phyloP scores from a whole-genome alignment of 495 filamentous ascomycete species.

The Friedmanniomyces simplex region DNA sequence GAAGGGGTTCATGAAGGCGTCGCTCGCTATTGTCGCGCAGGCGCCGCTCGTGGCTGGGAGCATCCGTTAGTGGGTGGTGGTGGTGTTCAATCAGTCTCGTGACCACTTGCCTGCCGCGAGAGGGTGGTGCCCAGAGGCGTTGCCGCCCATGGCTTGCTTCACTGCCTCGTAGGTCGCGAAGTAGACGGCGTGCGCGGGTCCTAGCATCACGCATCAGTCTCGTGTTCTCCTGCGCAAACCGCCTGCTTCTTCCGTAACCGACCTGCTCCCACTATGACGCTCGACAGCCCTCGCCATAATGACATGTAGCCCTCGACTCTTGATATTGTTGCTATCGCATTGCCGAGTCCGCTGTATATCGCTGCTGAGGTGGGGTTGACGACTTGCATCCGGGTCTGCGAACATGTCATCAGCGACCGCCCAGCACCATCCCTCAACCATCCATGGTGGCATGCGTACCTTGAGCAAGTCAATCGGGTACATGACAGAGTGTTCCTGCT shows the following conservation, averaged over 20 bases:
- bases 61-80: background rate
- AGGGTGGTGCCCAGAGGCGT: constrained; percentile 81
- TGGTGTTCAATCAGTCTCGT: background rate
- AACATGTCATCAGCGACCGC: constrained; percentile 2
- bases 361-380: constrained; percentile 76
- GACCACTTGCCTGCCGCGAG: constrained; percentile 66
- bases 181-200: constrained; percentile 93
- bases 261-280: constrained; percentile 94
- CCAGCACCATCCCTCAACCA: background rate
- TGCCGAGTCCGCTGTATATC: constrained; percentile 82
- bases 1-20: constrained; percentile 99
- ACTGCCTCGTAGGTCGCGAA: constrained; percentile 97
- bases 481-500: constrained; percentile 81
- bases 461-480: constrained; percentile 97
- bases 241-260: background rate
- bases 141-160: constrained; percentile 91
- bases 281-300: constrained; percentile 93
- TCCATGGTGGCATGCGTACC: constrained; percentile 44
- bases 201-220: constrained; percentile 34
- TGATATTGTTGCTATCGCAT: constrained; percentile 84
- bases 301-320: constrained; percentile 78
- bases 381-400: constrained; percentile 93
- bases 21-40: constrained; percentile 88
- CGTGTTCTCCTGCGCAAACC: background rate
- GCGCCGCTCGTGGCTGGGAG: constrained; percentile 74